A percentile compares a stretch with the other conserved stretches of the same genome.
phyloP scores from a whole-genome alignment of 306 rosid species.

The Glycine soja region DNA sequence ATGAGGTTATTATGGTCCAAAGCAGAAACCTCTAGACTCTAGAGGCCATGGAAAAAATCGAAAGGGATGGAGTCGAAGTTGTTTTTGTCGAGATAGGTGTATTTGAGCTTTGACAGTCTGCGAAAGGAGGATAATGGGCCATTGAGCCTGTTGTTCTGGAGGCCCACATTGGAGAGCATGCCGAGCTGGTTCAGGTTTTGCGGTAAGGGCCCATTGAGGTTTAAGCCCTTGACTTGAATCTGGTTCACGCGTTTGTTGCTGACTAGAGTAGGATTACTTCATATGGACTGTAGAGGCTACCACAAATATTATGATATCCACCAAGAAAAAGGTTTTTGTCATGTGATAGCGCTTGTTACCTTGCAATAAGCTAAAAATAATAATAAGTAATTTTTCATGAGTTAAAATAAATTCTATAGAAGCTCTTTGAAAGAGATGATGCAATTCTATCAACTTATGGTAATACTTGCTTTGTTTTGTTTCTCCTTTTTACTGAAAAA shows the following conservation, averaged over 20 bases:
- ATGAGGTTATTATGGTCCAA: slow-evolving; percentile 71
- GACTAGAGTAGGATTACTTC: too few species aligned
- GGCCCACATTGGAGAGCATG: slow-evolving; percentile 72
- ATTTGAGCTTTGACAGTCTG: slow-evolving; percentile 61
- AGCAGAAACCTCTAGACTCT: slow-evolving; percentile 71
- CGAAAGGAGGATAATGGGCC: slow-evolving; percentile 76
- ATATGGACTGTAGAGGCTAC: too few species aligned
- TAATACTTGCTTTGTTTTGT: slow-evolving; percentile 28
- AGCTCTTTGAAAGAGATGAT: slow-evolving; percentile 9
- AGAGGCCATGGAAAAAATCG: slow-evolving; percentile 74
- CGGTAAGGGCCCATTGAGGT: slow-evolving; percentile 76
- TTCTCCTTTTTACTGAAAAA: slow-evolving; percentile 33
- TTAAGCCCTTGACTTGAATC: slow-evolving; percentile 76
- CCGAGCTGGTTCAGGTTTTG: slow-evolving; percentile 68
- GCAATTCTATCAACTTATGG: background rate
- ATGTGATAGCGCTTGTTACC: background rate
- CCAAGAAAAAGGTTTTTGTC: too few species aligned
- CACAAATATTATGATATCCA: too few species aligned
- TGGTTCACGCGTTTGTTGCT: slow-evolving; percentile 57
- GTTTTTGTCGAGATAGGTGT: slow-evolving; percentile 67
- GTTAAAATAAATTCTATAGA: background rate
- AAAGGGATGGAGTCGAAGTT: slow-evolving; percentile 73
- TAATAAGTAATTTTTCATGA: background rate
- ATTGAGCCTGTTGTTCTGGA: slow-evolving; percentile 69
- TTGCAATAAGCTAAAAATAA: background rate